Evolutionary conservation across 2,329 filamentous ascomycete genomes (phyloP), one percentile per base, ranked within the genome.

Genomic region (Venturia oleaginea): DNA sequence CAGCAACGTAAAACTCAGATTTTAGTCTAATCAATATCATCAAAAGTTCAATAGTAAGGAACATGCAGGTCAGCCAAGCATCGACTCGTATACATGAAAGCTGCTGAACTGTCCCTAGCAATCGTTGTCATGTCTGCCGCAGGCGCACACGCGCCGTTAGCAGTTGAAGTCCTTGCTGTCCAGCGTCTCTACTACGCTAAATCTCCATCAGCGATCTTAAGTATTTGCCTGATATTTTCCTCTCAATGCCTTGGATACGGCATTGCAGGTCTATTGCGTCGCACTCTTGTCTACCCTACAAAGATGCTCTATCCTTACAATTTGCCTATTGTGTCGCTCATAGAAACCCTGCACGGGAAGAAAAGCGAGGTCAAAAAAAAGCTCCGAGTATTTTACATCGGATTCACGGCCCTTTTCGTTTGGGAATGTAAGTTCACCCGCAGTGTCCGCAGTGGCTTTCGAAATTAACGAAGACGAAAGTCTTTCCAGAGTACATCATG

Each of bases 1-100:
- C 79, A 24, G 80, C 80, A 68, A 65, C 81, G 63, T 74, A 74
- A 2, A 75, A 80, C 24, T 72, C 80, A 19, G 73, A 72, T 34
- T 80, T 79, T 64, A 69, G 13, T 65, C 69, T 2, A 69, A 57
- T 19, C 30, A 30, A 24, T 13, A 34, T 34, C 30, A 40, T 40
- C 38, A 40, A 32, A 57, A 51, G 51, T 76, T 75, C 69, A 76
- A 76, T 61, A 63, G 59, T 22, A 76, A 75, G 59, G 73, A 75
- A 65, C 73, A 75, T 67, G 69, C 67, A 13, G 67, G 68, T 2
- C 4, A 32, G 51, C 7, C 22, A 48, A 22, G 4, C n/a, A 71
- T 54, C 30, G 46, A 15, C 15, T 64, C 40, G 65, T 67, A 46
- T 57, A 63, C 19, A 59, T 55, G 3, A 37, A 64, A 17, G 48